Conservation (phyloP, 2,329 filamentous ascomycete species). For the Aspergillus carbonarius region DNA sequence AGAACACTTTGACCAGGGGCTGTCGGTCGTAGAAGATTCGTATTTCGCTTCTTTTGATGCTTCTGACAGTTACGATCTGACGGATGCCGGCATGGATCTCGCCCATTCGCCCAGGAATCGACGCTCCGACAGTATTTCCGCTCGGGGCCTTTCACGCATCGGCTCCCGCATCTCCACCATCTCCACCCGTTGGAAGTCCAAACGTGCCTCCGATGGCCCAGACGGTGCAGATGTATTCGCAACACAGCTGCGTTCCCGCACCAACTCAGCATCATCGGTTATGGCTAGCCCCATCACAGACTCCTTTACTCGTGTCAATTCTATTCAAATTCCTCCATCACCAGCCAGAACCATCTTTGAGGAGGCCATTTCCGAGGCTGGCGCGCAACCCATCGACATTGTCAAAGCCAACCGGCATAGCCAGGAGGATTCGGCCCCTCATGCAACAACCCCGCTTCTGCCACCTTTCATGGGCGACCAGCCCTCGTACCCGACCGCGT, state of each 20-base stretch:
- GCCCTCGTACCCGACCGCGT: constrained; percentile 48
- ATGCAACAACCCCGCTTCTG: constrained; percentile 79
- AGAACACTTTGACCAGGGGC: constrained; percentile 40
- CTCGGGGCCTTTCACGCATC: constrained; percentile 63
- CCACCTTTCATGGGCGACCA: constrained; percentile 72
- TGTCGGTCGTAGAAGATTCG: constrained; percentile 31
- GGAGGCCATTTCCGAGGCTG: constrained; percentile 51
- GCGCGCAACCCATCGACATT: constrained; percentile 53
- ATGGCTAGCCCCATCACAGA: constrained; percentile 37
- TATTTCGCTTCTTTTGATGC: constrained; percentile 30
- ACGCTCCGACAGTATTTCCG: constrained; percentile 49
- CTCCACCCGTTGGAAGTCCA: constrained; percentile 51
- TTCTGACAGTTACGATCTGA: constrained; percentile 48
- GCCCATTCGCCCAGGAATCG: constrained; percentile 57
- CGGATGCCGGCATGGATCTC: constrained; percentile 63
- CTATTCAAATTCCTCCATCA: constrained; percentile 56
- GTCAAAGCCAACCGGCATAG: constrained; percentile 52
- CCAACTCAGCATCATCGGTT: constrained; percentile 44
- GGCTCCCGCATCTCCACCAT: constrained; percentile 69
- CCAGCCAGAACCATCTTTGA: constrained; percentile 65
- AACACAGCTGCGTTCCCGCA: constrained; percentile 40
- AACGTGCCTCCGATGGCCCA: constrained; percentile 36
- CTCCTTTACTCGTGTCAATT: constrained; percentile 47
- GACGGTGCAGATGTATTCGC: constrained; percentile 30
- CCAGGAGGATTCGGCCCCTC: constrained; percentile 57